These are phyloP conservation scores for Claviceps spartinae DNA, from an alignment of 2,329 filamentous ascomycete species.

Conservation along the genomic window DNA sequence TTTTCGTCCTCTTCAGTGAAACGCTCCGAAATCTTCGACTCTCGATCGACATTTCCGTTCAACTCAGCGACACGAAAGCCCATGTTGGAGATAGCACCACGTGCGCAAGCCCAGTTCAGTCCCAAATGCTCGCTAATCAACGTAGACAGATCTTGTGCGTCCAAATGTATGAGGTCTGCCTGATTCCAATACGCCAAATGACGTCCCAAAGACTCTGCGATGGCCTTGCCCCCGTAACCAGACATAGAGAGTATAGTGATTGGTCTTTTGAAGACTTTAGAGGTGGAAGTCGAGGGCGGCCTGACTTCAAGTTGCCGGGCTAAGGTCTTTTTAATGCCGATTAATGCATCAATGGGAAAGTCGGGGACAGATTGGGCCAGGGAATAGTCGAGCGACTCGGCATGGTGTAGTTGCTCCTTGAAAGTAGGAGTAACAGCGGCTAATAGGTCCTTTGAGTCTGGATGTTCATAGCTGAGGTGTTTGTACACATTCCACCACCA, in stretches of 20 bases:
- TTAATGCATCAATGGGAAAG: constrained; percentile 20
- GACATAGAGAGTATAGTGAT: constrained; percentile 24
- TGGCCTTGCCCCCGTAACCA: constrained; percentile 24
- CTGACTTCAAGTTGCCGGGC: constrained; percentile 16
- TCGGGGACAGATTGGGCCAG: constrained; percentile 22
- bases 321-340: constrained; percentile 16
- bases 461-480: constrained; percentile 17
- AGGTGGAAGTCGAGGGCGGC: constrained; percentile 17
- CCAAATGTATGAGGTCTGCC: constrained; percentile 55
- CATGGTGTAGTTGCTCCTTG: constrained; percentile 16
- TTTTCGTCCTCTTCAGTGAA: constrained; percentile 21
- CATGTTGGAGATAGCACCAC: constrained; percentile 37
- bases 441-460: constrained; percentile 18
- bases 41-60: constrained; percentile 38
- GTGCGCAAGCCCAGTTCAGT: constrained; percentile 37
- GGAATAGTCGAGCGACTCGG: constrained; percentile 19
- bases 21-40: constrained; percentile 23
- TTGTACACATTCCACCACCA: constrained; percentile 28
- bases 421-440: constrained; percentile 14
- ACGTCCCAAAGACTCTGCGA: constrained; percentile 40
- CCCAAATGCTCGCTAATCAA: constrained; percentile 58
- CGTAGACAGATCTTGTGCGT: constrained; percentile 56
- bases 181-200: constrained; percentile 45
- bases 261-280: constrained; percentile 22
- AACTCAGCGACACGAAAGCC: constrained; percentile 43